Evolutionary conservation across 2,329 filamentous ascomycete species (phyloP), one percentile per base, ranked within the genome.

Genomic region (Aureobasidium musti): DNA sequence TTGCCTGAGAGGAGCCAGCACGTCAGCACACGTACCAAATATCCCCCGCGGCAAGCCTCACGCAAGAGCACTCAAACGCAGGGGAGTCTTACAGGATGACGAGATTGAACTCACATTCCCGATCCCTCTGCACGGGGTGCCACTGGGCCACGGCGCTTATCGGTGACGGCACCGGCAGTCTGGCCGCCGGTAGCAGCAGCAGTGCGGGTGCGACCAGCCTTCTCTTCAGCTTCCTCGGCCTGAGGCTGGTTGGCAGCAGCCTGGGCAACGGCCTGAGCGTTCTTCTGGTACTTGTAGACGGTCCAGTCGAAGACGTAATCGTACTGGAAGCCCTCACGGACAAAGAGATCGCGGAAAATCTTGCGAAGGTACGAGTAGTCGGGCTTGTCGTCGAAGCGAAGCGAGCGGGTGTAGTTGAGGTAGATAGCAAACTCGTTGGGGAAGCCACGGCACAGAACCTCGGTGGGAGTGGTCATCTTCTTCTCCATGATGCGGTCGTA

Each of bases 401-500:
- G 91, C 67, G 93, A 97, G 69, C 95, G 91, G 64, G 94, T 98
- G 86, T 99, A 98, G 89, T 98, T 98, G 70, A 99, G 87, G 81
- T 99, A 99, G 80, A 98, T 98, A 83, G 94, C 93, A 75, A 99
- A 99, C 83, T 99, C 95, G 80, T 98, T 97, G 74, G 95, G 95
- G 85, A 99, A 98, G 72, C 95, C 95, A 79, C 94, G 92, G 89
- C 95, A 99, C 59, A 99, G 91, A 57, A 97, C 93, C 82, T 99
- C 94, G 73, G 94, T 98, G 10, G 95, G 93, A 3, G 95, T 99
- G 17, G 95, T 99, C 95, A 98, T 98, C 91, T 99, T 99, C 89
- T 99, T 99, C 86, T 99, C 95, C 94, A 98, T 98, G 83, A 99
- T 99, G 71, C 94, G 89, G 82, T 99, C 95, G 78, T 99, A 98